Evolutionary conservation across 1,139 yeast genomes (phyloP), one percentile per base, ranked within the genome.

Genomic region (Debaryomyces coudertii): DNA sequence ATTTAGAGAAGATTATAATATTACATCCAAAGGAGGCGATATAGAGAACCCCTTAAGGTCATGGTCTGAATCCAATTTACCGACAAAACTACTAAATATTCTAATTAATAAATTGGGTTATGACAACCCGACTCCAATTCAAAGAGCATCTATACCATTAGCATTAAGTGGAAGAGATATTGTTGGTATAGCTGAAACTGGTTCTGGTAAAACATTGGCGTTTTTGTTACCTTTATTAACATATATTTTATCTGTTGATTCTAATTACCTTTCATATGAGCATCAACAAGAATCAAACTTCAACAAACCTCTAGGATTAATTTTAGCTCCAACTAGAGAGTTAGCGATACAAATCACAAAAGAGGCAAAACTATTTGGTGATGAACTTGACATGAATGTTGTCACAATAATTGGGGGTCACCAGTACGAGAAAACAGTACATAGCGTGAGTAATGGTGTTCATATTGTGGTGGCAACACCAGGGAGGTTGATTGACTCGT

Each of bases 141-240:
- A 93, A 61, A 68, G 97, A 50, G 95, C 95, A 0, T 79, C 97
- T 0, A 81, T 92, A 9, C 97, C 97, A 0, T 72, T 87, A 38
- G 88, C 89, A 0, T 55, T 87, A 29, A 61, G 69, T 0, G 68
- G 74, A 3, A 63, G 78, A 35, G 97, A 93, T 62, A 75, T 90
- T 4, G 76, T 92, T 22, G 98, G 97, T 22, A 80, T 92, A n/a
- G 97, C 98, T 0, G 93, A 90, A 55, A 93, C 99, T 0, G 99
- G 98, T 20, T 88, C 96, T 0, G 99, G 98, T 60, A 93, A 93
- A 62, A 93, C 99, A 0, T 72, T 90, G 24, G 87, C 96, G 7
- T 93, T 86, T 64, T 68, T 88, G 23, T 67, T 92, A 1, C 98
- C 99, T 0, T 66, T 90, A 43, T 60, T 90, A 5, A 63, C 82